Percentiles rank a stretch among this genome's conserved stretches.
Evolutionary conservation across 192 early-diverging fungal species (phyloP).

Genomic region (Chytriomyces hyalinus): DNA sequence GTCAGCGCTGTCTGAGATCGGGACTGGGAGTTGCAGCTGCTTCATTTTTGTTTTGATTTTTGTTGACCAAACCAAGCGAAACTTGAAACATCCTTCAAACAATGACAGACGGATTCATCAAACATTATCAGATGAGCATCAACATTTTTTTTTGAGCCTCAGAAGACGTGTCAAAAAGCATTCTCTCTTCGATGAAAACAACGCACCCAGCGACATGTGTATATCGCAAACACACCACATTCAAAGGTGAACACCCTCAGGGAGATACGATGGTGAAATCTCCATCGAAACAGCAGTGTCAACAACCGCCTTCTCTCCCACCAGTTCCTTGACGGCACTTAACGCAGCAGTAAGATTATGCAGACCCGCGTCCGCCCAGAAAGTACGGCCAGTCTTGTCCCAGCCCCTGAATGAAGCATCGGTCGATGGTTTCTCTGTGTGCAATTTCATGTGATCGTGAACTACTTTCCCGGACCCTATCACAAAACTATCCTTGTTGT

Average conservation of each 20-base stretch:
- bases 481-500: background rate
- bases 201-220: background rate
- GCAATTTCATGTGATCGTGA: too few relatives aligned
- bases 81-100: background rate
- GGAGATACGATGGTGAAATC: background rate
- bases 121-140: background rate
- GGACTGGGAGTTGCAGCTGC: background rate
- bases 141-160: background rate
- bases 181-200: background rate
- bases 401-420: background rate
- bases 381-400: background rate
- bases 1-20: too few relatives aligned
- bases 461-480: background rate
- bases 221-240: background rate
- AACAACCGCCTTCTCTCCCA: background rate
- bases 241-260: constrained; percentile 3
- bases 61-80: background rate
- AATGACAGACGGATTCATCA: background rate
- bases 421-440: background rate
- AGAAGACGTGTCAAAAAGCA: background rate
- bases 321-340: background rate
- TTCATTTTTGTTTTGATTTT: background rate
- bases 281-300: background rate
- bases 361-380: background rate
- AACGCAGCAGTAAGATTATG: constrained; percentile 1